Evolutionary conservation across 2,329 filamentous ascomycete species (phyloP).

Genomic region (Byssochlamys sp.): DNA sequence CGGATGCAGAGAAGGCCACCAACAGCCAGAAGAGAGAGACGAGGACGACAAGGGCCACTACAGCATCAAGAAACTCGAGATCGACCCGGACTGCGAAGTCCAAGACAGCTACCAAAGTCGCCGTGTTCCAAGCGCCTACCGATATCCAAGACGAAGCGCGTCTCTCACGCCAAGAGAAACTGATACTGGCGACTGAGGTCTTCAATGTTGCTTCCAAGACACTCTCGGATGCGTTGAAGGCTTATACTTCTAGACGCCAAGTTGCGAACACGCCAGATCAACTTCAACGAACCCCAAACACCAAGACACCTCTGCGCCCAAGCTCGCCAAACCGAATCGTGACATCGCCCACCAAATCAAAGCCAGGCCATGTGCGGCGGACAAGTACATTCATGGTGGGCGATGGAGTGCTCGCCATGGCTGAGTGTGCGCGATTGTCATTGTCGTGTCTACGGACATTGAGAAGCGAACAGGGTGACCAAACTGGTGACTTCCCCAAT

Average conservation of each 20-base stretch:
- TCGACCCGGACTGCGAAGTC: slow-evolving; percentile 16
- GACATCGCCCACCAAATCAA: slow-evolving; percentile 15
- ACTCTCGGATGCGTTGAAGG: slow-evolving; percentile 31
- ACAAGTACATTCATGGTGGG: slow-evolving; percentile 7
- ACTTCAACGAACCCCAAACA: slow-evolving; percentile 4
- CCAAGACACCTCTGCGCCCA: slow-evolving; percentile 15
- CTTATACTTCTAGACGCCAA: slow-evolving; percentile 6
- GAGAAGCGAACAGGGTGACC: slow-evolving; percentile 19
- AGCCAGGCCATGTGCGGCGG: slow-evolving; percentile 6
- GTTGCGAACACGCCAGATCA: slow-evolving; percentile 3
- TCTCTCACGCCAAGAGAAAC: slow-evolving; percentile 29
- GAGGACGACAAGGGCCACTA: slow-evolving; percentile 15
- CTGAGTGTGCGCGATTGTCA: slow-evolving; percentile 32
- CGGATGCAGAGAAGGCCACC: slow-evolving; percentile 12
- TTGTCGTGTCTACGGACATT: slow-evolving; percentile 29
- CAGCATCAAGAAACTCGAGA: slow-evolving; percentile 15
- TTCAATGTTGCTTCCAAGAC: slow-evolving; percentile 38
- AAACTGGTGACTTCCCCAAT: slow-evolving; percentile 17
- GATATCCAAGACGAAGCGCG: slow-evolving; percentile 16
- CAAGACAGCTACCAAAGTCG: slow-evolving; percentile 15
- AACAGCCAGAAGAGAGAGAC: slow-evolving; percentile 12
- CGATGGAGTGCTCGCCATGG: slow-evolving; percentile 20
- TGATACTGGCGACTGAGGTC: slow-evolving; percentile 36
- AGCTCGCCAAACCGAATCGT: slow-evolving; percentile 20
- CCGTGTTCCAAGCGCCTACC: slow-evolving; percentile 14